These are phyloP conservation scores for Isatis tinctoria DNA, from an alignment of 345 rosid genomes.

Conservation along the genomic window DNA sequence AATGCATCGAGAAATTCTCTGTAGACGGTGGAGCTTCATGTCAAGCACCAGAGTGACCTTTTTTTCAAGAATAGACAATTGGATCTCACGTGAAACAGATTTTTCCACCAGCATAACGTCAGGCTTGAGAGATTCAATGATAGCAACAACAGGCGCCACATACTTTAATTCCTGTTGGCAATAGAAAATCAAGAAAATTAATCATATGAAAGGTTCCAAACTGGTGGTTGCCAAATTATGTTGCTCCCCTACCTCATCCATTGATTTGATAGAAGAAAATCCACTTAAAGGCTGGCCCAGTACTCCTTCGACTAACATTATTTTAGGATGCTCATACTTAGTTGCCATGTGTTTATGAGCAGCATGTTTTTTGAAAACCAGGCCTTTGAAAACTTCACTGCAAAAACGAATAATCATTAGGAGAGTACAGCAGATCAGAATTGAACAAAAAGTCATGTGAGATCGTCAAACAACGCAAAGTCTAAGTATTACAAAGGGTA, in stretches of 20 bases:
- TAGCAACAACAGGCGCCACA: constrained; percentile 53
- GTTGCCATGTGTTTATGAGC: constrained; percentile 98
- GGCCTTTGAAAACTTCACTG: constrained; percentile 82
- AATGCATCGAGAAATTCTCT: constrained; percentile 81
- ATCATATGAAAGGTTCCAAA: constrained; percentile 6
- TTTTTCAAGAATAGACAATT: constrained; percentile 60
- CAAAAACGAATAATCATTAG: constrained; percentile 20
- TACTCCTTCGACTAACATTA: constrained; percentile 66
- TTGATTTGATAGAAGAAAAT: constrained; percentile 66
- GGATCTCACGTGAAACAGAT: constrained; percentile 78
- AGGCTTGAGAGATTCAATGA: constrained; percentile 62
- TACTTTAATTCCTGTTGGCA: constrained; percentile 55
- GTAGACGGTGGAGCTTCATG: constrained; percentile 86
- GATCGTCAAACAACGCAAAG: constrained; percentile 1
- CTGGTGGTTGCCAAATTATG: not conserved
- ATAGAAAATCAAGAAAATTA: not conserved
- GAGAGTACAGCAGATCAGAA: not conserved
- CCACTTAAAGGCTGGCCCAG: constrained; percentile 76
- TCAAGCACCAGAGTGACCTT: constrained; percentile 83
- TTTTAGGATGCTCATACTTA: constrained; percentile 61
- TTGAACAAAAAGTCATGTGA: not conserved
- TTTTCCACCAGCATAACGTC: constrained; percentile 88
- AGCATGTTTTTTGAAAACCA: constrained; percentile 91
- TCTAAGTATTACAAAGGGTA: not conserved
- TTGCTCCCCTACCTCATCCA: constrained; percentile 53